Evolutionary conservation across 768 basidiomycete species (phyloP).

Genomic region (Podaxis rugospora): DNA sequence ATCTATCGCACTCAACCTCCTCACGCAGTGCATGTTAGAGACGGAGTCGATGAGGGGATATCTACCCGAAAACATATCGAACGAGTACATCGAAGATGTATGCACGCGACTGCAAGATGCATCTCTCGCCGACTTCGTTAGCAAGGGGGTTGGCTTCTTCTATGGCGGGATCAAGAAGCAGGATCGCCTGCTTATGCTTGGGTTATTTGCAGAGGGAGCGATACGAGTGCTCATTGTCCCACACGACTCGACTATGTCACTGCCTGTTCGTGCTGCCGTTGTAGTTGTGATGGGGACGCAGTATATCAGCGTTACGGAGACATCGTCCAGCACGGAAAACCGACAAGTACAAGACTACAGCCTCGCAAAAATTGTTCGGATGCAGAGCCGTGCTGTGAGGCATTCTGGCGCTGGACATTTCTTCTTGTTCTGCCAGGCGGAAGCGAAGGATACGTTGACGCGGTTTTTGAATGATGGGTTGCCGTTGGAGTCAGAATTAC

Average conservation of each 20-base stretch:
- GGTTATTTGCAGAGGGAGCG: conserved; percentile 77
- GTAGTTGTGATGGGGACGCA: conserved; percentile 95
- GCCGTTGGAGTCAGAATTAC: conserved; percentile 80
- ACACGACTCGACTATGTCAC: conserved; percentile 80
- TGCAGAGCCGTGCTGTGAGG: conserved; percentile 85
- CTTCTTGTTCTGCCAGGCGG: conserved; percentile 85
- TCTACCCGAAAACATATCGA: conserved; percentile 44
- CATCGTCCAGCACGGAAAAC: conserved; percentile 39
- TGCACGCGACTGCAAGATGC: conserved; percentile 56
- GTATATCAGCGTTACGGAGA: conserved; percentile 44
- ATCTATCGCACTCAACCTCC: conserved; percentile 72
- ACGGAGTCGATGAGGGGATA: conserved; percentile 67
- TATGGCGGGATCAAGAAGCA: conserved; percentile 63
- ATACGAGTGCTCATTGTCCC: conserved; percentile 80
- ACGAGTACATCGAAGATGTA: conserved; percentile 55
- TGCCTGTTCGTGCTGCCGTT: conserved; percentile 77
- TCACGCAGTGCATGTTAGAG: conserved; percentile 82
- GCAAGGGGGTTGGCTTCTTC: conserved; percentile 86
- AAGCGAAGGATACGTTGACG: conserved; percentile 75
- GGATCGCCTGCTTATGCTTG: conserved; percentile 72
- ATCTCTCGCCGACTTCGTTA: conserved; percentile 64
- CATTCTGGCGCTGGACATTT: conserved; percentile 62
- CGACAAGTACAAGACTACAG: conserved; percentile 78
- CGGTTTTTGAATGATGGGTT: conserved; percentile 87
- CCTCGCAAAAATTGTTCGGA: conserved; percentile 77